Evolutionary conservation across 2,329 filamentous ascomycete genomes (phyloP), one percentile per base, ranked within the genome.

Genomic region (Colletotrichum falcatum): DNA sequence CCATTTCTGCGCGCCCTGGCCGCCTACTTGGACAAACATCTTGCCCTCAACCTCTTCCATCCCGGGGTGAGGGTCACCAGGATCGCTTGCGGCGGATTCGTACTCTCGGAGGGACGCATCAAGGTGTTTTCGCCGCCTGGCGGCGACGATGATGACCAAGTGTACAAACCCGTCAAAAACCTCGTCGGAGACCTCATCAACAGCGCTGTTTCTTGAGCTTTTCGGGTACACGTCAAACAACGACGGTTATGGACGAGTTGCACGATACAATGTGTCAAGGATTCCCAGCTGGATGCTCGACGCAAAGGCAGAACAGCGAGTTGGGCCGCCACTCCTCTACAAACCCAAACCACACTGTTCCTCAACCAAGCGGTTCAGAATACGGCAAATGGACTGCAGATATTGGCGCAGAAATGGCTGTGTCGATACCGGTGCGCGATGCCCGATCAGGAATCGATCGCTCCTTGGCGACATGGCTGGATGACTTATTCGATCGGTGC

Each of bases 61-160:
- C 85, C 87, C 0, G 81, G 83, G n/a, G 87, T 89, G 3, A 79
- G 82, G 1, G 77, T 90, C 30, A 79, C 79, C 16, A 87, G 87
- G 72, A 81, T 90, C 35, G 86, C 86, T 0, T 89, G 87, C 70
- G 85, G 84, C 0, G 87, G 86, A 0, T 90, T 90, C 66, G 84
- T 86, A 46, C 78, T 89, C 14, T 85, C 85, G 0, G 87, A 88
- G 71, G 83, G 79, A 14, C 80, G 86, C 35, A 61, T 89, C 26
- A 89, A 89, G 76, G 76, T 88, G 18, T 82, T 84, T 49, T n/a
- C 64, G 8, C 65, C 68, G 14, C 60, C 59, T 3, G 65, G 66
- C 26, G 61, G 49, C 5, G 58, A 61, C 14, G 54, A 55, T 0
- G 60, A 54, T 4, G 20, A 51, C 0, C 49, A 49, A 3, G 70